phyloP scores from a whole-genome alignment of 805 yeast species.

The Pichia sporocuriosa region DNA sequence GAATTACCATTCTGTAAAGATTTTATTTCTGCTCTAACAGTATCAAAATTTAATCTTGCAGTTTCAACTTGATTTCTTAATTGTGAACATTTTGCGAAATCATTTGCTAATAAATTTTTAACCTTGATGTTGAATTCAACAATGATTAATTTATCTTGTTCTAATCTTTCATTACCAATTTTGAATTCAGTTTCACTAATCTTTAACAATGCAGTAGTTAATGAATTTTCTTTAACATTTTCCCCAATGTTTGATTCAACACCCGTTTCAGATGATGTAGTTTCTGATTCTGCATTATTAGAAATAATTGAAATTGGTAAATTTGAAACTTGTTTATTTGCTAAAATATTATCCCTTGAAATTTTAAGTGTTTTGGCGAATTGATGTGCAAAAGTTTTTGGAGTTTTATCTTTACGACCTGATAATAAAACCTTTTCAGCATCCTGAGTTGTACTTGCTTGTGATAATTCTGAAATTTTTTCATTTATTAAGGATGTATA shows the following conservation, averaged over 20 bases:
- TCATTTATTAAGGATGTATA: slow-evolving; percentile 51
- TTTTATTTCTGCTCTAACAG: slow-evolving; percentile 54
- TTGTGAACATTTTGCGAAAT: slow-evolving; percentile 53
- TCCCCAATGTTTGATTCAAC: background rate
- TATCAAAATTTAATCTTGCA: slow-evolving; percentile 65
- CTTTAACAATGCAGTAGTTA: slow-evolving; percentile 47
- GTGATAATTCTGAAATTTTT: slow-evolving; percentile 53
- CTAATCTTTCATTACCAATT: slow-evolving; percentile 61
- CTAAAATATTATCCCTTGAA: slow-evolving; percentile 38
- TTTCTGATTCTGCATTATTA: background rate
- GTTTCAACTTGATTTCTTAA: slow-evolving; percentile 63
- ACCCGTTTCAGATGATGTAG: background rate
- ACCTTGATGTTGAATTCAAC: slow-evolving; percentile 53
- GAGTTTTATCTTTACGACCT: slow-evolving; percentile 34
- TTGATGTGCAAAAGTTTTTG: slow-evolving; percentile 71
- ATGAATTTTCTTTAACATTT: slow-evolving; percentile 28
- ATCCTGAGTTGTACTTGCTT: slow-evolving; percentile 60
- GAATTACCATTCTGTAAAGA: slow-evolving; percentile 30
- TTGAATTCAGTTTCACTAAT: slow-evolving; percentile 51
- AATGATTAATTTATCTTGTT: slow-evolving; percentile 60
- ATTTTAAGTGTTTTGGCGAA: slow-evolving; percentile 49
- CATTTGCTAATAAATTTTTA: slow-evolving; percentile 44
- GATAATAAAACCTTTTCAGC: slow-evolving; percentile 49
- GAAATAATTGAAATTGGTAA: slow-evolving; percentile 5
- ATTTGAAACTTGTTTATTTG: slow-evolving; percentile 10